A percentile compares a stretch with the other conserved stretches of the same genome.
These are phyloP conservation scores for Aspergillus transmontanensis DNA, from an alignment of 2,329 filamentous ascomycete genomes.

Conservation along the genomic window DNA sequence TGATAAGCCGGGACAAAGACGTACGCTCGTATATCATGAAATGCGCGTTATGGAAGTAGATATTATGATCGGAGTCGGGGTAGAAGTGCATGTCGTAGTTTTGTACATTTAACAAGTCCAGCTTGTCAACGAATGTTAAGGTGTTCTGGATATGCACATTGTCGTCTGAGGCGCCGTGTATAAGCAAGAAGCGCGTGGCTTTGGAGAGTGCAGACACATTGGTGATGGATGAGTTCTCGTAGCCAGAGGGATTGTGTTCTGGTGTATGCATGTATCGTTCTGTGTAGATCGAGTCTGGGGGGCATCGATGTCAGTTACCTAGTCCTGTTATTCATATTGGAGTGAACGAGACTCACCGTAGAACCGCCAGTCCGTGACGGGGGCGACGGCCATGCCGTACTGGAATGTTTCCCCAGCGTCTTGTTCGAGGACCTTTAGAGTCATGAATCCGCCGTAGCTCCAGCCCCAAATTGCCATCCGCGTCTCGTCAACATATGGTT, in stretches of 20 bases:
- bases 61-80: conserved; percentile 92
- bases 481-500: conserved; percentile 78
- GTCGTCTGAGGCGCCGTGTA: conserved; percentile 96
- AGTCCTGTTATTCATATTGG: not conserved
- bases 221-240: conserved; percentile 71
- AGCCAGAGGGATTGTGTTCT: conserved; percentile 76
- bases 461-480: conserved; percentile 96
- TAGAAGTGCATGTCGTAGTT: conserved; percentile 98
- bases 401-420: conserved; percentile 88
- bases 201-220: conserved; percentile 72
- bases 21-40: conserved; percentile 88
- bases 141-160: conserved; percentile 98
- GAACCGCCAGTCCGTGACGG: conserved; percentile 96
- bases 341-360: conserved; percentile 59
- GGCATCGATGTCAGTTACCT: not conserved
- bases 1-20: conserved; percentile 32
- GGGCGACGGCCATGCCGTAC: conserved; percentile 97
- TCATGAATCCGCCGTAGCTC: conserved; percentile 95
- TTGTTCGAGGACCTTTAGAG: conserved; percentile 89
- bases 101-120: conserved; percentile 78
- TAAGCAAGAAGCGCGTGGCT: conserved; percentile 86
- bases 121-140: conserved; percentile 78
- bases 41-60: conserved; percentile 93
- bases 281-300: conserved; percentile 39
- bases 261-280: conserved; percentile 92